Base-by-base conservation (phyloP, 305 asterid genomes). In the Ruellia speciosa region DNA sequence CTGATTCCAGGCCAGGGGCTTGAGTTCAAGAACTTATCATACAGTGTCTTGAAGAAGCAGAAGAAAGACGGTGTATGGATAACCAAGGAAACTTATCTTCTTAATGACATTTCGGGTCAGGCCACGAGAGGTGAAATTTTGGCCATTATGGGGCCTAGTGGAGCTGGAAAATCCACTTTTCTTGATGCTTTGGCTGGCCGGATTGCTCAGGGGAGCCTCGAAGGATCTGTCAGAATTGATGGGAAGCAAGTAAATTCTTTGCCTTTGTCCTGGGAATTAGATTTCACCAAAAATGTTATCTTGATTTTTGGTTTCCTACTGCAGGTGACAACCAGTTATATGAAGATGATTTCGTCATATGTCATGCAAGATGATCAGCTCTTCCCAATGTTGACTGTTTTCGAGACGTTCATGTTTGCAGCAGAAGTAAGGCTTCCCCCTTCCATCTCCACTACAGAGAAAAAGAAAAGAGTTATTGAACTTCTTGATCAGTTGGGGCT, bases 341-440 rank as follows among this genome's bases (percentile, higher is more conserved):
- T 84, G 97, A 88, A 88, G 80, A 84, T 81, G 92, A 75, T 88
- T 12, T 88, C 97, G 8, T 86, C 97, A 0, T 88, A 88, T 34
- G 95, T 86, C 66, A 88, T 86, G 97, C 92, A 88, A 79, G 97
- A 88, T 49, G 97, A 88, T 67, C 97, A 86, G 65, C 86, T 88
- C 49, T 86, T 80, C 13, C 86, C 95, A 7, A 86, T 86, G 97
- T 37, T 88, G 56, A 88, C 97, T 20, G 97, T 86, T 34, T 74
- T 67, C 19, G 97, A 88, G 83, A 84, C 95, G 0, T 77, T 88
- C 74, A 75, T 86, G 94, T 88, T 88, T 65, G 95, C 97, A 37
- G 97, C 94, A 28, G 94, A 88, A 63, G 87, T 86, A 0, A 75
- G 96, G 84, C 95, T 86, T 62, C 88, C 96, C 8, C 94, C 95